These are phyloP conservation scores for Neonectria magnoliae DNA, from an alignment of 2,329 filamentous ascomycete genomes.

Conservation along the genomic window DNA sequence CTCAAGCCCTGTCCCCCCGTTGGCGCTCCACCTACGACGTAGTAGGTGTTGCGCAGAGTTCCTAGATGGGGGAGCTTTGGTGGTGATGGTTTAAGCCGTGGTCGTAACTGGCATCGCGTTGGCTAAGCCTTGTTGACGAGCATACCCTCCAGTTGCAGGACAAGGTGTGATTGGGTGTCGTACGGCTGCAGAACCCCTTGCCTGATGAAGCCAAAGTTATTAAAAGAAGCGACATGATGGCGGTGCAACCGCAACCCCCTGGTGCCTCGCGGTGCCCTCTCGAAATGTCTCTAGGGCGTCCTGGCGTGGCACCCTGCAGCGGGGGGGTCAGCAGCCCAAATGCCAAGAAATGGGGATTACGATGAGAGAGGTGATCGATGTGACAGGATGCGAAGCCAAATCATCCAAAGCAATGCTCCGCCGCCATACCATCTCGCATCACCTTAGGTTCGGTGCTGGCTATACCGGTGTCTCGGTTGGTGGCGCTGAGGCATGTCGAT, in stretches of 20 bases:
- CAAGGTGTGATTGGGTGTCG: conserved; percentile 34
- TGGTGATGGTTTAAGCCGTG: conserved; percentile 32
- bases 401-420: conserved; percentile 19
- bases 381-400: conserved; percentile 10
- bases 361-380: conserved; percentile 19
- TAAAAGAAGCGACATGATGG: conserved; percentile 44
- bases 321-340: conserved; percentile 18
- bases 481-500: conserved; percentile 7
- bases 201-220: conserved; percentile 30
- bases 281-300: background rate
- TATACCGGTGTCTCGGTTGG: conserved; percentile 2
- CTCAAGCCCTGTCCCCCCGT: conserved; percentile 29
- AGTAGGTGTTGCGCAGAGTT: conserved; percentile 37
- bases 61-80: conserved; percentile 34
- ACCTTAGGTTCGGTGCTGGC: conserved; percentile 2
- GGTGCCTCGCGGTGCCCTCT: background rate
- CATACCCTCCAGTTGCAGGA: conserved; percentile 6
- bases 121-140: conserved; percentile 35
- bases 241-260: conserved; percentile 36
- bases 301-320: conserved; percentile 6
- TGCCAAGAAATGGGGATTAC: conserved; percentile 26
- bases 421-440: conserved; percentile 12
- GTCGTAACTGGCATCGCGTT: conserved; percentile 34
- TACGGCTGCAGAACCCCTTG: conserved; percentile 24
- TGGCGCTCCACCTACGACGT: conserved; percentile 25